Conservation (phyloP, 129 eudicot genomes). For the Helianthus tuberosus region DNA sequence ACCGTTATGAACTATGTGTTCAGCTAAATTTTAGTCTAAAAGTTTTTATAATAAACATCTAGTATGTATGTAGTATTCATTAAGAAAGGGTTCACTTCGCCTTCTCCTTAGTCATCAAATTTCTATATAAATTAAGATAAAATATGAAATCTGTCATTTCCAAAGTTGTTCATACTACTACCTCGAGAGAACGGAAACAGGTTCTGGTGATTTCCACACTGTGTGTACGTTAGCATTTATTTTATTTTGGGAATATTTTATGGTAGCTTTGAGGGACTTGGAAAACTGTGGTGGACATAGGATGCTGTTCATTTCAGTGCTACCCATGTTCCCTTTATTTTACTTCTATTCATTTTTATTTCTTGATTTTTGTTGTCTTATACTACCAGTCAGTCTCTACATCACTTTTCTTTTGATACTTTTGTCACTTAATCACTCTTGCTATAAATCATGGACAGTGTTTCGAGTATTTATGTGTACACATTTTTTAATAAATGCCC, state of each 20-base stretch:
- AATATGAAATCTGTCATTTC: slow-evolving; percentile 25
- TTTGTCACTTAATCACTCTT: background rate
- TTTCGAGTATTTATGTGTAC: too few species aligned
- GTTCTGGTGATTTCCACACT: slow-evolving; percentile 32
- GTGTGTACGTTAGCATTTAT: slow-evolving; percentile 15
- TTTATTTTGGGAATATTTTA: slow-evolving; percentile 8
- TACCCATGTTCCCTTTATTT: slow-evolving; percentile 37
- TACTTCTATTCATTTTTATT: slow-evolving; percentile 18
- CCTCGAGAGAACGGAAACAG: slow-evolving; percentile 34
- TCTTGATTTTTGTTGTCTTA: slow-evolving; percentile 32
- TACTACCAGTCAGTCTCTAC: slow-evolving; percentile 12
- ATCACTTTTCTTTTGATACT: slow-evolving; percentile 2
- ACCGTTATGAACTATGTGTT: background rate
- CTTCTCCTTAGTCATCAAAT: too few species aligned
- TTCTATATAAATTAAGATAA: background rate
- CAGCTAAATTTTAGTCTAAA: background rate
- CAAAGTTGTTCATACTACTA: slow-evolving; percentile 24
- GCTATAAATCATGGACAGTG: too few species aligned
- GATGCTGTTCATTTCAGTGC: slow-evolving; percentile 74
- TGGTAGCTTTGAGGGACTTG: slow-evolving; percentile 28
- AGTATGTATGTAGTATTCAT: too few species aligned
- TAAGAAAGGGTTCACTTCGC: too few species aligned
- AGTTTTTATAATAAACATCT: too few species aligned
- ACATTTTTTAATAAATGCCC: too few species aligned
- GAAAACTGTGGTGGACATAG: slow-evolving; percentile 53